Base-by-base conservation (phyloP, 805 yeast species). In the Sugiyamaella smithiae region DNA sequence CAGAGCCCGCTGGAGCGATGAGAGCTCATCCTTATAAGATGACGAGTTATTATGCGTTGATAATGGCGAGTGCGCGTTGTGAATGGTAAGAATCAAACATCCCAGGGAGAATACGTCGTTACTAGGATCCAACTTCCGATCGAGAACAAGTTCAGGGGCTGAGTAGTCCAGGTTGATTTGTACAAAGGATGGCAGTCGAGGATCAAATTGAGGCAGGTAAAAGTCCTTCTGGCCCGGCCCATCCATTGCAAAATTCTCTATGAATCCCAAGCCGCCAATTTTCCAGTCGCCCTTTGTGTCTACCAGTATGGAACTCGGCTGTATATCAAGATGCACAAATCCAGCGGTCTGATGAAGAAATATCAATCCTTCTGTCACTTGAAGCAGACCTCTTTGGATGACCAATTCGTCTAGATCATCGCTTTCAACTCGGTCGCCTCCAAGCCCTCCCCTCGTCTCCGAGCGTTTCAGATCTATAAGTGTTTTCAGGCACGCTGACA, bases 281-380 rank as follows among this genome's bases (percentile, higher is more conserved):
- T 91, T 93, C 98, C 99, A 93, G 67, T 93, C 98, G 3, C 95
- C 90, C 48, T 67, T 65, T 12, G 81, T 84, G 56, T 85, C 90
- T 16, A 91, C 77, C 49, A 85, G 77, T 1, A 93, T 73, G 0
- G 95, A 78, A 6, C 77, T 70, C 1, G 99, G 99, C 54, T 82
- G 82, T 28, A 93, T 56, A 55, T 88, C 86, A 55, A 86, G 64
- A 67, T 91, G 96, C 5, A 86, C 84, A 23, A 81, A 76, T 23
- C 82, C 76, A 17, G 95, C 85, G 51, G 80, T 78, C 47, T 80
- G 78, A 63, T 93, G 97, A 38, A 93, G 74, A 60, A 93, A 93
- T 55, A 84, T 84, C 40, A 93, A 66, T 0, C 88, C 96, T 50
- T 84, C 83, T 2, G 84, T 75, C 0, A 90, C 60, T 57, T 90